Evolutionary conservation across 2,329 filamentous ascomycete species (phyloP), one percentile per base, ranked within the genome.

Genomic region (Biscogniauxia marginata): DNA sequence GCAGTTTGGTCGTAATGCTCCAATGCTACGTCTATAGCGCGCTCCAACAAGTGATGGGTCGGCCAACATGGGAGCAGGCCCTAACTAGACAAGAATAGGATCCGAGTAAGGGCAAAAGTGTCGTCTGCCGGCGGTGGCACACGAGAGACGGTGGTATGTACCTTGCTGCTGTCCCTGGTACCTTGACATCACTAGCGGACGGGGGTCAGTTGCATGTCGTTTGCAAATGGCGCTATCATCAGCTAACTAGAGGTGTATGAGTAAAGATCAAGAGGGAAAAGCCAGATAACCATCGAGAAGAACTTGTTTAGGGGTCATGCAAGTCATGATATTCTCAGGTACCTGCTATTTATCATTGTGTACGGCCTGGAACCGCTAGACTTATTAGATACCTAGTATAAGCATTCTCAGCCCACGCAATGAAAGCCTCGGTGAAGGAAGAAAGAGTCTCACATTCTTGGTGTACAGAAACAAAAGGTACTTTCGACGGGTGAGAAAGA

Each of bases 141-240:
- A 45, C 44, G 44, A 58, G 43, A 16, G 48, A 13, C 53, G 9
- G 50, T 49, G 25, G 46, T 30, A 49, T 22, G 52, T 62, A 59
- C 60, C 60, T 61, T 61, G 60, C 56, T 57, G 56, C 44, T 59
- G 25, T 52, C 49, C 60, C 46, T 49, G 60, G 52, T 56, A 58
- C 55, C 58, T 58, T 63, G 30, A 39, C 30, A 39, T 39, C 30
- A 39, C 30, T 39, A 50, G 16, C 43, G 20, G 22, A 23, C 18
- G 18, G 20, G 13, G 39, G 39, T 46, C 5, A 7, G 18, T 46
- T 46, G 44, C 44, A 22, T 20, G 18, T 46, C 20, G 6, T 20
- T 21, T 18, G 20, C 18, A 30, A 45, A 45, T 51, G 34, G 49
- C 49, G 34, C 49, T 51, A 51, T 44, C 49, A 51, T 51, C 49